Conservation (phyloP, 768 basidiomycete species). For the Hydnum rufescens region DNA sequence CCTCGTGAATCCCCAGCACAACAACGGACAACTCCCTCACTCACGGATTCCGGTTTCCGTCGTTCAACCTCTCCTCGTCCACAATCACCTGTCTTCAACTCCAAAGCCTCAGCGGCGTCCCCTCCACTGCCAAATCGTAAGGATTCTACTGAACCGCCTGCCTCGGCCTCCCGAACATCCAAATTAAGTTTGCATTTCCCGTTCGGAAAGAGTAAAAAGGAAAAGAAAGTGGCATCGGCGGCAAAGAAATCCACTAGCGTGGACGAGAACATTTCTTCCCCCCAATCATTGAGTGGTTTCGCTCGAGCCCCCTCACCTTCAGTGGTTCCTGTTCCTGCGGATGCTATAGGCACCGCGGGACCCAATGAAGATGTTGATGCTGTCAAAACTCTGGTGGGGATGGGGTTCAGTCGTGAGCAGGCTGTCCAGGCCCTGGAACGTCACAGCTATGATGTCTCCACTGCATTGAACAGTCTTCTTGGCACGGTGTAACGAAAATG, state of each 20-base stretch:
- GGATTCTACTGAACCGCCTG: constrained; percentile 1
- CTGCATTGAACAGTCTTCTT: constrained; percentile 57
- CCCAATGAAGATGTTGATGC: constrained; percentile 51
- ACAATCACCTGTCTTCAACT: not conserved
- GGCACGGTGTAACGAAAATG: no score
- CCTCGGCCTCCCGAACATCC: not conserved
- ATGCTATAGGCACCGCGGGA: not conserved
- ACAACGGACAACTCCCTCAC: not conserved
- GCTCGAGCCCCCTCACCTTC: no score
- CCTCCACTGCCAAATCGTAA: not conserved
- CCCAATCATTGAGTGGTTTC: no score
- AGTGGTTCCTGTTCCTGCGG: not conserved
- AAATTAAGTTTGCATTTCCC: constrained; percentile 35
- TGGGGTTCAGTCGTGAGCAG: constrained; percentile 78
- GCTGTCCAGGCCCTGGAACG: constrained; percentile 72
- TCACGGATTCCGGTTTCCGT: not conserved
- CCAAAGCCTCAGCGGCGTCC: not conserved
- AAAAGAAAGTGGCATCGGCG: constrained; percentile 30
- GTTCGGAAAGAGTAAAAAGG: constrained; percentile 31
- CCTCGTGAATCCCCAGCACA: no score
- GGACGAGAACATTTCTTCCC: no score
- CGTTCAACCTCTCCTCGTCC: not conserved
- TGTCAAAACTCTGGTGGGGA: constrained; percentile 60
- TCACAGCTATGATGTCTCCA: constrained; percentile 62
- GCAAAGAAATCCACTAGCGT: constrained; percentile 5